phyloP scores from a whole-genome alignment of 441 rosid species.

The Euphorbia schlechtendalii region DNA sequence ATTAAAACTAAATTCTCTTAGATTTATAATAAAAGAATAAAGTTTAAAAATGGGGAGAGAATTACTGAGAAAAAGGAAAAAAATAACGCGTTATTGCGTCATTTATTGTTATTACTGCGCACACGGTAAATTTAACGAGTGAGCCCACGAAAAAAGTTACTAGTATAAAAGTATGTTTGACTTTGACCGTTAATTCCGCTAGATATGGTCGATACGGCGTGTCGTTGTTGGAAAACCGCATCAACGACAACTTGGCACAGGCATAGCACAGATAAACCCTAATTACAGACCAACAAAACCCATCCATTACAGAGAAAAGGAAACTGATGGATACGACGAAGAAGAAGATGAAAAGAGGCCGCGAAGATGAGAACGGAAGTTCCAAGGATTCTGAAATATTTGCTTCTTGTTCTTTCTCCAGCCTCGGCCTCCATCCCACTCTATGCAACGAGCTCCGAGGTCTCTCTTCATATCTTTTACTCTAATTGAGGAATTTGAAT shows the following conservation, averaged over 20 bases:
- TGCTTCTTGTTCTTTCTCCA: constrained; percentile 73
- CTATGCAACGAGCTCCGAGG: constrained; percentile 76
- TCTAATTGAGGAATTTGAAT: not conserved
- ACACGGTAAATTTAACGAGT: no score
- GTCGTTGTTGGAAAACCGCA: not conserved
- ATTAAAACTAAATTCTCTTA: no score
- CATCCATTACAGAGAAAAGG: not conserved
- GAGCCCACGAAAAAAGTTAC: no score
- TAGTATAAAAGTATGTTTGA: no score
- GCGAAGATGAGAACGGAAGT: constrained; percentile 8
- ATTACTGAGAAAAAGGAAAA: no score
- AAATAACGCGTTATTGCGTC: no score
- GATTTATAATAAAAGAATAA: no score
- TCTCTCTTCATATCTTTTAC: constrained; percentile 13
- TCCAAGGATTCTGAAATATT: constrained; percentile 34
- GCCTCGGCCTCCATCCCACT: constrained; percentile 65
- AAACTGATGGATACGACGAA: constrained; percentile 4
- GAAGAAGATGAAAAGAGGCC: constrained; percentile 10
- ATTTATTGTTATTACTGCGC: no score
- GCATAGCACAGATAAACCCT: constrained; percentile 2
- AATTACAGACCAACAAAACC: constrained; percentile 3
- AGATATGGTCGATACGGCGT: not conserved
- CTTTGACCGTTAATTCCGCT: no score
- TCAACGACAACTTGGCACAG: not conserved
- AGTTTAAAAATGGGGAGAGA: no score